Conservation (phyloP, 345 rosid genomes). For the Tarenaya hassleriana region DNA sequence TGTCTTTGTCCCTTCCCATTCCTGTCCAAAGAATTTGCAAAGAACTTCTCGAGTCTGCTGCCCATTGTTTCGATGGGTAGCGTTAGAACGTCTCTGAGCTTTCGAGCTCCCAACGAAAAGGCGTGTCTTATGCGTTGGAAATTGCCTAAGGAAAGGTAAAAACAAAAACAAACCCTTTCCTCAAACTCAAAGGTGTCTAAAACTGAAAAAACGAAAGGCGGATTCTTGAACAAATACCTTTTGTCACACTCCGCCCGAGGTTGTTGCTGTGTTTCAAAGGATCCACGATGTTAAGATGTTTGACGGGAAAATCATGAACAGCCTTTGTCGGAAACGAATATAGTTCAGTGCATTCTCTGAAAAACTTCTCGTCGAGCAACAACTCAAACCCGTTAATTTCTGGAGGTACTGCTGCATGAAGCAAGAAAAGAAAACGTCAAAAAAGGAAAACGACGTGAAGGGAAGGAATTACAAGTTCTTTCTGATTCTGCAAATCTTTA, state of each 20-base stretch:
- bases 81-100: conserved; percentile 47
- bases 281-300: conserved; percentile 74
- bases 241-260: conserved; percentile 82
- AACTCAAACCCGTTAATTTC: conserved; percentile 36
- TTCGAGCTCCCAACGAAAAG: conserved; percentile 46
- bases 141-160: conserved; percentile 41
- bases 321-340: conserved; percentile 40
- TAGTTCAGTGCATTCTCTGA: conserved; percentile 38
- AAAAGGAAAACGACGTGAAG: background rate
- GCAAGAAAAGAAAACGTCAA: background rate
- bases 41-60: conserved; percentile 52
- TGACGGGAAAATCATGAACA: conserved; percentile 39
- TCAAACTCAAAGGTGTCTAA: background rate
- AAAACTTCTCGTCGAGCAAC: conserved; percentile 53
- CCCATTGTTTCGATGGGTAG: conserved; percentile 62
- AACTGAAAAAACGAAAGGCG: background rate
- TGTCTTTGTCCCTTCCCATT: conserved; percentile 85
- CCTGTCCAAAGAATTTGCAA: conserved; percentile 57
- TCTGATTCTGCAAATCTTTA: conserved; percentile 25
- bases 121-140: conserved; percentile 62
- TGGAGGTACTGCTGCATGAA: conserved; percentile 19
- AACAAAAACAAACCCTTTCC: background rate
- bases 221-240: conserved; percentile 40
- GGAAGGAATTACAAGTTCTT: background rate
- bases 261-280: conserved; percentile 77